A percentile compares a stretch with the other conserved stretches of the same genome.
These are phyloP conservation scores for Exophiala dermatitidis DNA, from an alignment of 2,329 filamentous ascomycete species.

Conservation along the genomic window DNA sequence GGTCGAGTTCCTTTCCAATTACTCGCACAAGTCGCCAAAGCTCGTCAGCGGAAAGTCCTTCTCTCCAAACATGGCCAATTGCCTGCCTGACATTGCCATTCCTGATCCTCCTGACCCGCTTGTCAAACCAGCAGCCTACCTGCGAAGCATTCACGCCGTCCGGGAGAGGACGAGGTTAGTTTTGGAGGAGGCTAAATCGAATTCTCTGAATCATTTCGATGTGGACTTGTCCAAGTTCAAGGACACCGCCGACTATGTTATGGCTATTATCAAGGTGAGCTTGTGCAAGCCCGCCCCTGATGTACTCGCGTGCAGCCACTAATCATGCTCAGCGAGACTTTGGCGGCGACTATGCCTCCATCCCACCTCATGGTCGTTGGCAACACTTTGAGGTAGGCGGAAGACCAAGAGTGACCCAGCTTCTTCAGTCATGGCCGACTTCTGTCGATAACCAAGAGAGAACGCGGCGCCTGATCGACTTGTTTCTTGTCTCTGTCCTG, in stretches of 20 bases:
- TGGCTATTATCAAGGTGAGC: slow-evolving; percentile 87
- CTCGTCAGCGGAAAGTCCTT: slow-evolving; percentile 17
- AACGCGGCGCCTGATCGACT: slow-evolving; percentile 50
- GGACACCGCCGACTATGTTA: slow-evolving; percentile 77
- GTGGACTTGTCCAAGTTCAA: slow-evolving; percentile 79
- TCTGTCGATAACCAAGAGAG: slow-evolving; percentile 58
- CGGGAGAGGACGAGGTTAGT: slow-evolving; percentile 70
- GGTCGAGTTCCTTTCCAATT: slow-evolving; percentile 21
- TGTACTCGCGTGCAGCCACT: neutral
- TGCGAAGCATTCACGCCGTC: slow-evolving; percentile 82
- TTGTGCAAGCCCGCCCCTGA: neutral
- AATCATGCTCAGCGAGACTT: slow-evolving; percentile 55
- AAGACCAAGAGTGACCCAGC: slow-evolving; percentile 42
- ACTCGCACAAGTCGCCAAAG: slow-evolving; percentile 26
- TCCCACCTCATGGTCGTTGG: slow-evolving; percentile 71
- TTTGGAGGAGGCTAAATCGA: slow-evolving; percentile 66
- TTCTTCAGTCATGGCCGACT: slow-evolving; percentile 44
- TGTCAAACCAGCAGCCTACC: slow-evolving; percentile 80
- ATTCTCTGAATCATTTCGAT: slow-evolving; percentile 76
- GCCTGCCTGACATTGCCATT: slow-evolving; percentile 63
- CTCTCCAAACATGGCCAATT: slow-evolving; percentile 15
- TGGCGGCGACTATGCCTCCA: slow-evolving; percentile 59
- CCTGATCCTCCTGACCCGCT: slow-evolving; percentile 80
- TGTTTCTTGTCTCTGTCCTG: slow-evolving; percentile 56
- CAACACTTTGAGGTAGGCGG: slow-evolving; percentile 57